Percentiles rank a stretch among this genome's conserved stretches.
Conservation (phyloP, 2,329 filamentous ascomycete genomes). For the Cadophora sp. region DNA sequence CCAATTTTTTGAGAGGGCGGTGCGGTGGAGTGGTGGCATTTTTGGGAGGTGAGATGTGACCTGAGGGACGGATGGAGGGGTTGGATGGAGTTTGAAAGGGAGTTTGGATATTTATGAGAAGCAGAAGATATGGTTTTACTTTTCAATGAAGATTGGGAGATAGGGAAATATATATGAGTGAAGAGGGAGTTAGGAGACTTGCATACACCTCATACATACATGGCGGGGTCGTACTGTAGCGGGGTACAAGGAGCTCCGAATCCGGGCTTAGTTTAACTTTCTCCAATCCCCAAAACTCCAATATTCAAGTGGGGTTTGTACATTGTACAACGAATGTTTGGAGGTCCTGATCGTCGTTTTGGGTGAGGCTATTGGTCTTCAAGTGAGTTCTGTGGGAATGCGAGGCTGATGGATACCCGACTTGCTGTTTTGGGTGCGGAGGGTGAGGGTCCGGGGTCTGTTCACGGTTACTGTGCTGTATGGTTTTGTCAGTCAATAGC, state of each 20-base stretch:
- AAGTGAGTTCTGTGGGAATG: constrained; percentile 3
- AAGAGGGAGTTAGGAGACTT: background rate
- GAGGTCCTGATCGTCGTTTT: background rate
- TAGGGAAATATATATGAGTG: background rate
- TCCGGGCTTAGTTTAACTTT: background rate
- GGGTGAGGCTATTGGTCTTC: background rate
- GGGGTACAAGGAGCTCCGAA: constrained; percentile 20
- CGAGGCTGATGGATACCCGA: constrained; percentile 1
- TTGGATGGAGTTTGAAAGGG: too few relatives aligned
- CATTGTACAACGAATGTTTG: background rate
- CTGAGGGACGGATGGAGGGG: background rate
- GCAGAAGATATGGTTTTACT: too few relatives aligned
- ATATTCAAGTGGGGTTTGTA: constrained; percentile 16
- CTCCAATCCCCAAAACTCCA: background rate
- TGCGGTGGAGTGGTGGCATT: constrained; percentile 29
- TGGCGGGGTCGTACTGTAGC: constrained; percentile 1
- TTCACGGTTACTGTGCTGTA: background rate
- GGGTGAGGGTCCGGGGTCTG: constrained; percentile 8
- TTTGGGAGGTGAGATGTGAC: background rate
- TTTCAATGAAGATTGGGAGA: too few relatives aligned
- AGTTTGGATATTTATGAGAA: too few relatives aligned
- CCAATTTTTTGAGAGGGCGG: constrained; percentile 61
- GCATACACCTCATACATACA: background rate
- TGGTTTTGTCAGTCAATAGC: background rate
- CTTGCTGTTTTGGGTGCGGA: constrained; percentile 18